Evolutionary conservation across 345 rosid species (phyloP).

Genomic region (Lepidium africanum): DNA sequence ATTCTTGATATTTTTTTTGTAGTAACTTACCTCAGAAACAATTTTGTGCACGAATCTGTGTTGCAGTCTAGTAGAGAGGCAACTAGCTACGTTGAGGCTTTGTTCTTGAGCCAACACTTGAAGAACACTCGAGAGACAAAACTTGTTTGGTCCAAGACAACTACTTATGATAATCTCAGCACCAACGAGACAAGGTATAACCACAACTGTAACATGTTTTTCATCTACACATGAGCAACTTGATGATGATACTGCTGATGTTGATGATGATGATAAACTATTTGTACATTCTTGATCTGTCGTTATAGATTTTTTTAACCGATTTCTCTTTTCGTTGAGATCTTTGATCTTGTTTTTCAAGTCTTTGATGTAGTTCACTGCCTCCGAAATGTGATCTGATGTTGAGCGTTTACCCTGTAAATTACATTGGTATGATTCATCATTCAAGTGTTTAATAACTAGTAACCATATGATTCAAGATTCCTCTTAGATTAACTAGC

Average conservation of each 20-base stretch:
- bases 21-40: conserved; percentile 17
- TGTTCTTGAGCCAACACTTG: conserved; percentile 8
- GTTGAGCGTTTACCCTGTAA: conserved; percentile 26
- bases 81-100: conserved; percentile 17
- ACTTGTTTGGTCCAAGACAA: conserved; percentile 17
- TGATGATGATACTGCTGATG: background rate
- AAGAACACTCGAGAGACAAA: conserved; percentile 22
- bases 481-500: too few species aligned
- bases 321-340: conserved; percentile 11
- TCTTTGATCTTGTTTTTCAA: conserved; percentile 17
- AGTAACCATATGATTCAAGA: background rate
- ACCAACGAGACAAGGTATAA: conserved; percentile 21
- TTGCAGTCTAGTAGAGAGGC: conserved; percentile 14
- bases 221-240: conserved; percentile 20
- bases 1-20: background rate
- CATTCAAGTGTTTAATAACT: background rate
- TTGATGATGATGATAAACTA: conserved; percentile 13
- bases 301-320: background rate
- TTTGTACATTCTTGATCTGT: conserved; percentile 21
- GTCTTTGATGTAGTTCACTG: conserved; percentile 21
- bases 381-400: conserved; percentile 18
- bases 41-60: conserved; percentile 22
- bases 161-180: conserved; percentile 23
- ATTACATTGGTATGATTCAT: background rate
- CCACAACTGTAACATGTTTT: conserved; percentile 12